Evolutionary conservation across 2,329 filamentous ascomycete genomes (phyloP).

Genomic region (Canariomyces notabilis): DNA sequence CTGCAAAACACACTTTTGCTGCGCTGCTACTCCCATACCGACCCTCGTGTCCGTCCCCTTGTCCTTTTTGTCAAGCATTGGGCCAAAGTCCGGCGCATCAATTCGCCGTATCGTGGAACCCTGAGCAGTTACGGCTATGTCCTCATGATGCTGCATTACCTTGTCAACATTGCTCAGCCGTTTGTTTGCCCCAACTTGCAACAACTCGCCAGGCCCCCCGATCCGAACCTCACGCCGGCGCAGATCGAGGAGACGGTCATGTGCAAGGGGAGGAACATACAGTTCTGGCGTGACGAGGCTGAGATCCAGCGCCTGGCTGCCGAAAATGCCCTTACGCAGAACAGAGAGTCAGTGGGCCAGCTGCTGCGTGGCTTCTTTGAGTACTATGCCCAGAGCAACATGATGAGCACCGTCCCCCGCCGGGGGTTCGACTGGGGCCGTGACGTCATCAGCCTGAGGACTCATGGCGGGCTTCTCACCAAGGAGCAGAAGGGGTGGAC

Average conservation of each 20-base stretch:
- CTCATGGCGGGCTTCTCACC: slow-evolving; percentile 60
- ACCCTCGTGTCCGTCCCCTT: slow-evolving; percentile 70
- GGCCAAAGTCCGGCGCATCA: slow-evolving; percentile 81
- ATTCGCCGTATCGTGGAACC: slow-evolving; percentile 79
- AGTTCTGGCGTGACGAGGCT: slow-evolving; percentile 72
- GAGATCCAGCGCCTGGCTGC: slow-evolving; percentile 60
- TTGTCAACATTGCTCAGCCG: slow-evolving; percentile 74
- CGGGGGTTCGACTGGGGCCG: slow-evolving; percentile 74
- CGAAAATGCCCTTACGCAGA: slow-evolving; percentile 58
- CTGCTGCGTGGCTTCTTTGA: slow-evolving; percentile 82
- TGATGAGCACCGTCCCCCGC: slow-evolving; percentile 45
- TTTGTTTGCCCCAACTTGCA: slow-evolving; percentile 85
- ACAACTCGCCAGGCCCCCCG: slow-evolving; percentile 43
- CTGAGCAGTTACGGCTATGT: slow-evolving; percentile 89
- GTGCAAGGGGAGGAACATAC: slow-evolving; percentile 64
- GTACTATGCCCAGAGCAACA: slow-evolving; percentile 65
- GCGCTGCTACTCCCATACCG: slow-evolving; percentile 75
- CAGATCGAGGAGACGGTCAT: slow-evolving; percentile 37
- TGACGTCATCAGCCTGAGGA: slow-evolving; percentile 74
- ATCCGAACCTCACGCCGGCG: slow-evolving; percentile 34
- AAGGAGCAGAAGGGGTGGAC: slow-evolving; percentile 84
- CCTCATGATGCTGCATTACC: slow-evolving; percentile 85
- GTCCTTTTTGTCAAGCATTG: slow-evolving; percentile 86
- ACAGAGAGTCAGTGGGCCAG: slow-evolving; percentile 63
- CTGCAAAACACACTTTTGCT: slow-evolving; percentile 80